A percentile compares a stretch with the other conserved stretches of the same genome.
These are phyloP conservation scores for Phyllosticta citrichinensis DNA, from an alignment of 2,329 filamentous ascomycete species.

Conservation along the genomic window DNA sequence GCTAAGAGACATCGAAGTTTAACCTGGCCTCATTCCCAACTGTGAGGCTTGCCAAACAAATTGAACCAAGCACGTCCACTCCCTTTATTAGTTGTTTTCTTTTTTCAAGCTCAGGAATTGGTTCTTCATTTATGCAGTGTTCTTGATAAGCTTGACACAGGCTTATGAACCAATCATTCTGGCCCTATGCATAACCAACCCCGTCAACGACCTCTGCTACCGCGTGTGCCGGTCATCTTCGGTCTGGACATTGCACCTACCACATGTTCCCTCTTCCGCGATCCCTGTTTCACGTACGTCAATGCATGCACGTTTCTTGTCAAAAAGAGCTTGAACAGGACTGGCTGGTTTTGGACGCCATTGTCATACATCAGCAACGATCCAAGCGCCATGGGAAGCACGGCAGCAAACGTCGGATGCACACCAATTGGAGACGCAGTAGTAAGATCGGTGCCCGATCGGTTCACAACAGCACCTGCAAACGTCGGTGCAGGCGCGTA, in stretches of 20 bases:
- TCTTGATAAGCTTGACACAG: neutral
- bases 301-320: neutral
- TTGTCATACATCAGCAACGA: neutral
- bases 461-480: neutral
- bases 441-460: slow-evolving; percentile 5
- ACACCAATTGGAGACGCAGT: neutral
- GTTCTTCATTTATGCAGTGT: neutral
- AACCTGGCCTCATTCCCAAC: neutral
- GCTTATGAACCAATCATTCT: neutral
- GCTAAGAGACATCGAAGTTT: neutral
- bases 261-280: neutral
- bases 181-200: neutral
- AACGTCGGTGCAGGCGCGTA: slow-evolving; percentile 6
- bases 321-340: neutral
- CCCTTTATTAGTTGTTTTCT: neutral
- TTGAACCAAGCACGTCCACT: neutral
- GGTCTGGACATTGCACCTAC: neutral
- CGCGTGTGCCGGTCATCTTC: neutral
- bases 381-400: neutral
- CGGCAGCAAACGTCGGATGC: neutral
- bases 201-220: neutral
- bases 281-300: neutral
- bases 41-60: neutral
- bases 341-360: neutral
- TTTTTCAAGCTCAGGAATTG: neutral